Conservation (phyloP, 2,329 filamentous ascomycete species). For the Hypomyces rosellus region DNA sequence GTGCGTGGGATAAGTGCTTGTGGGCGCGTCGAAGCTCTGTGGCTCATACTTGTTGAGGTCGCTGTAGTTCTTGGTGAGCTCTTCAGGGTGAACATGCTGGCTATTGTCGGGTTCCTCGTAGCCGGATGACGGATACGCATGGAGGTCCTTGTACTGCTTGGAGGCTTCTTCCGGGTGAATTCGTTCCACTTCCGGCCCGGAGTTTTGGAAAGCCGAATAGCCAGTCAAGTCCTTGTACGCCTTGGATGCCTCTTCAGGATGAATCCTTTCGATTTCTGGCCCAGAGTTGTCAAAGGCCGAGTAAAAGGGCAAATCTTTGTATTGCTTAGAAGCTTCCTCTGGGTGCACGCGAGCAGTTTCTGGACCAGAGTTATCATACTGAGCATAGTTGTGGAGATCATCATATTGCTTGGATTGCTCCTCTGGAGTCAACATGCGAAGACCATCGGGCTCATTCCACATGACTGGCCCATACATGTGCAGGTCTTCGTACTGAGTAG, state of each 20-base stretch:
- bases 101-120: slow-evolving; percentile 22
- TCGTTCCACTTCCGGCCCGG: slow-evolving; percentile 16
- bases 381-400: slow-evolving; percentile 30
- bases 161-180: slow-evolving; percentile 26
- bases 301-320: slow-evolving; percentile 31
- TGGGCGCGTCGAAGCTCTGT: slow-evolving; percentile 21
- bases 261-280: slow-evolving; percentile 15
- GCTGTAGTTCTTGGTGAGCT: slow-evolving; percentile 32
- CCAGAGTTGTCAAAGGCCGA: slow-evolving; percentile 21
- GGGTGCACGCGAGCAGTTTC: slow-evolving; percentile 20
- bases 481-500: slow-evolving; percentile 36
- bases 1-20: slow-evolving; percentile 21
- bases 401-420: slow-evolving; percentile 34
- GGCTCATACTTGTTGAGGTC: slow-evolving; percentile 38
- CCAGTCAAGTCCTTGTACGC: slow-evolving; percentile 29
- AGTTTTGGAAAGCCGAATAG: slow-evolving; percentile 24
- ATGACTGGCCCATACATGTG: slow-evolving; percentile 31
- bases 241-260: slow-evolving; percentile 31
- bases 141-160: slow-evolving; percentile 29
- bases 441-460: slow-evolving; percentile 37
- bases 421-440: slow-evolving; percentile 25
- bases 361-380: slow-evolving; percentile 23
- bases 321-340: slow-evolving; percentile 32
- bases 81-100: slow-evolving; percentile 30
- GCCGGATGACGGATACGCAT: slow-evolving; percentile 24